Conservation (phyloP, 2,329 filamentous ascomycete genomes). For the Lasiodiplodia gonubiensis region DNA sequence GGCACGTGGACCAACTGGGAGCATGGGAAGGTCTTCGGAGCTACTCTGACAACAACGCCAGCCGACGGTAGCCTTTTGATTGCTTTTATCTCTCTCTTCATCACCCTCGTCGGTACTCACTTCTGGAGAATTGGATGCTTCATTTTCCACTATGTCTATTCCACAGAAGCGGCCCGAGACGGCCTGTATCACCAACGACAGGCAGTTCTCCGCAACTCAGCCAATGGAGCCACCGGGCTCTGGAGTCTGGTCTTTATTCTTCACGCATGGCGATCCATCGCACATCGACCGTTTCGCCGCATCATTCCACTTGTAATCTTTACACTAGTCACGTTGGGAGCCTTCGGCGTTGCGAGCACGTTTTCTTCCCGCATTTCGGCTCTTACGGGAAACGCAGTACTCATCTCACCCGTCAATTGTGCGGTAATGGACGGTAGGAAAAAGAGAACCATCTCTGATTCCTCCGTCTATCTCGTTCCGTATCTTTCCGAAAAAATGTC, state of each 20-base stretch:
- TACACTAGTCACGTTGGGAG: not conserved
- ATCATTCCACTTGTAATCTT: conserved; percentile 5
- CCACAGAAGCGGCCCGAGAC: conserved; percentile 32
- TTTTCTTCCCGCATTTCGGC: conserved; percentile 44
- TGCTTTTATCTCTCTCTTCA: conserved; percentile 45
- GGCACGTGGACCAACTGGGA: conserved; percentile 45
- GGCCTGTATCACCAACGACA: conserved; percentile 35
- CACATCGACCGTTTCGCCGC: not conserved
- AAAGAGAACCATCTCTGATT: not conserved
- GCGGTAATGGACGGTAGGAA: conserved; percentile 24
- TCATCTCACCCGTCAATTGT: conserved; percentile 8
- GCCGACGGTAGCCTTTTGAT: conserved; percentile 41
- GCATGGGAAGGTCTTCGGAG: conserved; percentile 38
- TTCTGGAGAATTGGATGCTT: conserved; percentile 36
- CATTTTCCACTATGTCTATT: conserved; percentile 32
- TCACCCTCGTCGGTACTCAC: conserved; percentile 34
- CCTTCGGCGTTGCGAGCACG: conserved; percentile 38
- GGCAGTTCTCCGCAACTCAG: conserved; percentile 29
- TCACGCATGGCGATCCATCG: not conserved
- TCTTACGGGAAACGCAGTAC: conserved; percentile 30
- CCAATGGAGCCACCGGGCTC: conserved; percentile 7
- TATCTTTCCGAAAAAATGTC: not conserved
- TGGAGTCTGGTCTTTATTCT: not conserved
- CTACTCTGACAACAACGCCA: conserved; percentile 41
- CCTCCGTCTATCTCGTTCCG: not conserved